Evolutionary conservation across 495 filamentous ascomycete genomes (phyloP).

Genomic region (Trichoderma orchidacearum): DNA sequence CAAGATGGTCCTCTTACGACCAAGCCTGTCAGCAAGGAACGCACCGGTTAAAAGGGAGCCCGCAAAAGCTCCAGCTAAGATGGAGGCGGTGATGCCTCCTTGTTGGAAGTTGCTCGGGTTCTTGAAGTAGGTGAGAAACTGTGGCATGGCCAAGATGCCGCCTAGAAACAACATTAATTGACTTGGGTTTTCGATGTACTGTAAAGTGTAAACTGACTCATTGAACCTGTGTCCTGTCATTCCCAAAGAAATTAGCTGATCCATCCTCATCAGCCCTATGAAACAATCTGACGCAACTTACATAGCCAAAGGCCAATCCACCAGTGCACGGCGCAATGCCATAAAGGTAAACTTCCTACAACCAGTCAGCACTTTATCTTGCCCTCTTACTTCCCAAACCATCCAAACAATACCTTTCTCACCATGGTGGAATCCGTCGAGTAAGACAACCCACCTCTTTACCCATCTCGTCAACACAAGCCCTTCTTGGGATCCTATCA

Average conservation of each 20-base stretch:
- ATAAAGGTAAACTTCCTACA: conserved; percentile 15
- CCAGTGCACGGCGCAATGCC: conserved; percentile 18
- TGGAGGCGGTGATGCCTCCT: conserved; percentile 52
- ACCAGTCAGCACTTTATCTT: background rate
- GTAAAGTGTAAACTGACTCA: background rate
- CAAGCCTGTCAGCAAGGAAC: conserved; percentile 54
- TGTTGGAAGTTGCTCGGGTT: conserved; percentile 41
- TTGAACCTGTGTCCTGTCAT: conserved; percentile 1
- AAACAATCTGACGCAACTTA: too few species aligned
- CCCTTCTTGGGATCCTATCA: background rate
- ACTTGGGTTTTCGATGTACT: conserved; percentile 13
- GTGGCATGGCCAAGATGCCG: conserved; percentile 6
- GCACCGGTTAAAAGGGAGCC: conserved; percentile 48
- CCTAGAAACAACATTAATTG: conserved; percentile 11
- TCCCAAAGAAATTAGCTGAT: too few species aligned
- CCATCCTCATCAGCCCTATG: too few species aligned
- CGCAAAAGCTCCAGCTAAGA: conserved; percentile 58
- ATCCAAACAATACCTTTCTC: background rate
- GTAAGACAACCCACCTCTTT: background rate
- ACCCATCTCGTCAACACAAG: background rate
- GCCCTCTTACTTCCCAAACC: background rate
- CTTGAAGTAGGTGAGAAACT: conserved; percentile 32
- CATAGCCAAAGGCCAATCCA: conserved; percentile 20
- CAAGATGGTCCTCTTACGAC: conserved; percentile 46
- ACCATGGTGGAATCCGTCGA: background rate